Percentiles rank a stretch among this genome's conserved stretches.
These are phyloP conservation scores for Trichoderma reesei DNA, from an alignment of 495 filamentous ascomycete genomes.

Conservation along the genomic window DNA sequence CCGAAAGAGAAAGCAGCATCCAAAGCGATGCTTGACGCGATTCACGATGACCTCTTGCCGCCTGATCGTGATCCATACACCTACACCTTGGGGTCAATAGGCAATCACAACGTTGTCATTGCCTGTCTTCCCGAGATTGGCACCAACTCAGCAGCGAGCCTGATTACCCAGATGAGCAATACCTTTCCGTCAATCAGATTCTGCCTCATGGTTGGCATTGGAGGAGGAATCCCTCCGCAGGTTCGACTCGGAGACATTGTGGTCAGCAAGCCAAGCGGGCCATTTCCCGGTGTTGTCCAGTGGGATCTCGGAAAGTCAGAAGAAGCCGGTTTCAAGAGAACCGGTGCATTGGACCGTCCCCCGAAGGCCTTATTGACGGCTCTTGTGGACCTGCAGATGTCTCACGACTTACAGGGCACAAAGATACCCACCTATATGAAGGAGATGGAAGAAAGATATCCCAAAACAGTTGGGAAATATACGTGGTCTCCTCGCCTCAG, in stretches of 20 bases:
- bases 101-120: slow-evolving; percentile 32
- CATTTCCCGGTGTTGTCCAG: slow-evolving; percentile 27
- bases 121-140: slow-evolving; percentile 27
- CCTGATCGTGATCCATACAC: slow-evolving; percentile 12
- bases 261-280: slow-evolving; percentile 18
- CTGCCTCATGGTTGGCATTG: slow-evolving; percentile 35
- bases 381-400: too few species aligned
- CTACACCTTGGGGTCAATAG: slow-evolving; percentile 24
- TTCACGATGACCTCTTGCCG: neutral
- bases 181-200: slow-evolving; percentile 28
- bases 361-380: too few species aligned
- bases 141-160: slow-evolving; percentile 21
- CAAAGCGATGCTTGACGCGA: neutral
- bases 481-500: too few species aligned
- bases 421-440: too few species aligned
- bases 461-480: too few species aligned
- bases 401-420: too few species aligned
- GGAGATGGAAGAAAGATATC: too few species aligned
- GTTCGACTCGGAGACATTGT: slow-evolving; percentile 36
- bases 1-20: neutral
- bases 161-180: slow-evolving; percentile 21
- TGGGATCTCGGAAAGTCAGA: slow-evolving; percentile 30
- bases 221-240: slow-evolving; percentile 26
- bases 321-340: too few species aligned
- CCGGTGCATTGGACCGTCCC: too few species aligned